These are phyloP conservation scores for Wallacemonas sp. DNA, from an alignment of 208 protist species.

Conservation along the genomic window DNA sequence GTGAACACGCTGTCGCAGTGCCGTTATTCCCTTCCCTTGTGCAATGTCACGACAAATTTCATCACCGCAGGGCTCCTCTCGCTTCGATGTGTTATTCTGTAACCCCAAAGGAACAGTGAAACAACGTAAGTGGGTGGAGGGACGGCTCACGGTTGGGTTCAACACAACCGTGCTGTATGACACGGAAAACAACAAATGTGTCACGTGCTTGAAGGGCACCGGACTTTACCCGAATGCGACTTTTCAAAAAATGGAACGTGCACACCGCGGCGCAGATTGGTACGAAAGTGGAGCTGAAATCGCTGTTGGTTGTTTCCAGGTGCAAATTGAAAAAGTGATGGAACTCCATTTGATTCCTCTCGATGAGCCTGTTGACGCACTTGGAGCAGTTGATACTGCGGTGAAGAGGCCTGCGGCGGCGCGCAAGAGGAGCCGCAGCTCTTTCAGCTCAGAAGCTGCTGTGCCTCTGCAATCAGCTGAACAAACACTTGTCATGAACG, in stretches of 20 bases:
- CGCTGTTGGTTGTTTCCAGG: slow-evolving; percentile 34
- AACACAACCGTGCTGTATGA: slow-evolving; percentile 43
- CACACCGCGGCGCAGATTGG: slow-evolving; percentile 58
- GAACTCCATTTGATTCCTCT: slow-evolving; percentile 69
- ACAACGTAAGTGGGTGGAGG: slow-evolving; percentile 46
- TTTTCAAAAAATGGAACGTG: slow-evolving; percentile 53
- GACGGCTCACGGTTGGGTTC: slow-evolving; percentile 51
- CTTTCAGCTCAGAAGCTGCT: neutral
- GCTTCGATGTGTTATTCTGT: slow-evolving; percentile 61
- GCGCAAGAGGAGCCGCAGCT: neutral
- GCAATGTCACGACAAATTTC: no score
- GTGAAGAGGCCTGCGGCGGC: neutral
- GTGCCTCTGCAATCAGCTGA: no score
- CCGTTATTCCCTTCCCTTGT: no score
- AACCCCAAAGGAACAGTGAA: slow-evolving; percentile 35
- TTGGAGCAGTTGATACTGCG: neutral
- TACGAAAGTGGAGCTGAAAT: slow-evolving; percentile 41
- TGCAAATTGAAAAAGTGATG: slow-evolving; percentile 65
- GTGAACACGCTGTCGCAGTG: no score
- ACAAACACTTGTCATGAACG: no score
- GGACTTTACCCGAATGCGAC: slow-evolving; percentile 46
- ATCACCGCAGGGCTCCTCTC: slow-evolving; percentile 29
- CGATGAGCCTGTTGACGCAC: neutral
- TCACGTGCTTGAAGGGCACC: slow-evolving; percentile 39
- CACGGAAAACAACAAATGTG: slow-evolving; percentile 25